Evolutionary conservation across 768 basidiomycete genomes (phyloP), one percentile per base, ranked within the genome.

Genomic region (Cystoderma amianthinum): DNA sequence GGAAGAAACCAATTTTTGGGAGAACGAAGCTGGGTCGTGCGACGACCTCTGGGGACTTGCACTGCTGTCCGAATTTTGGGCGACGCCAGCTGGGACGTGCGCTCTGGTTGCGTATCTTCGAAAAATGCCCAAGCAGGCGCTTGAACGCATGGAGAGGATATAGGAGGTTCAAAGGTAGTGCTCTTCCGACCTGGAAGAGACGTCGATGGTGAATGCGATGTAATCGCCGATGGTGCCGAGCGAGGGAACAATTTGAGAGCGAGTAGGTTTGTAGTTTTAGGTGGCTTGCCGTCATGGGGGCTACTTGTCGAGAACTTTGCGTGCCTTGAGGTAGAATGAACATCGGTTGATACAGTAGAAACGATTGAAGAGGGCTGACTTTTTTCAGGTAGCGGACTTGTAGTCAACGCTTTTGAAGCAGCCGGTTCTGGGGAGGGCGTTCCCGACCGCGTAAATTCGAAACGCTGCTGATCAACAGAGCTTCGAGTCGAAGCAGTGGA

Each of bases 1-100:
- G 74, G 66, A 41, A 69, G 69, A 55, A 78, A 77, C 77, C 77
- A 79, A 48, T 67, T 61, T 25, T 71, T 67, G 50, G 67, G 63
- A 43, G 71, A 58, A 43, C 71, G 50, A 19, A 28, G 48, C 32
- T 43, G 51, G 38, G 43, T 25, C 32, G 30, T 33, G 28, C 44
- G 36, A 18, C 37, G 39, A 25, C n/a, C n/a, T n/a, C n/a, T n/a
- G n/a, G n/a, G n/a, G n/a, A n/a, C n/a, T n/a, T 48, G 46, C 11
- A 43, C 33, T 44, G 48, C 32, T 39, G 36, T 11, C 36, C 39
- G 21, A 11, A 16, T 18, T 32, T 44, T 11, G 44, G 39, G 28
- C 43, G 36, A 47, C 44, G 47, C 52, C 53, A 48, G 39, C 50
- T 53, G 46, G 48, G 55, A 39, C 54, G 58, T 42, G 44, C 47